A percentile compares a stretch with the other conserved stretches of the same genome.
Evolutionary conservation across 768 basidiomycete species (phyloP).

Genomic region (Suillus plorans): DNA sequence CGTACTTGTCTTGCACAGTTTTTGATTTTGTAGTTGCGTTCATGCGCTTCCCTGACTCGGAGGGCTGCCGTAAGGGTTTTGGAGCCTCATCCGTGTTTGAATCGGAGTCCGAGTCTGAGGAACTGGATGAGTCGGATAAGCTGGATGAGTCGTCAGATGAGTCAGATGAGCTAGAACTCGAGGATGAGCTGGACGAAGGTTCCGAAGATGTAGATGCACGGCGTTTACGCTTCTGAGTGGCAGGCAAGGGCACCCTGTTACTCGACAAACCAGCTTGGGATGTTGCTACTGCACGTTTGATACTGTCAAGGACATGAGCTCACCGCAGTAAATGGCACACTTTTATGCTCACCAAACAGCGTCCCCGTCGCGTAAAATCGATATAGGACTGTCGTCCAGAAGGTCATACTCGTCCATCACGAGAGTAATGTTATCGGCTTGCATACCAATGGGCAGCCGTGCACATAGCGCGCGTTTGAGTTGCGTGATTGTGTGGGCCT

Average conservation of each 20-base stretch:
- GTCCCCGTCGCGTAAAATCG: conserved; percentile 28
- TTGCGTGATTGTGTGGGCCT: conserved; percentile 8
- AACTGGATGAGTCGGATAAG: conserved; percentile 8
- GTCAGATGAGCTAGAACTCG: conserved; percentile 17
- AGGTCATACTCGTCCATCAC: conserved; percentile 30
- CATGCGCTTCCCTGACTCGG: conserved; percentile 7
- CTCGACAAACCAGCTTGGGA: neutral
- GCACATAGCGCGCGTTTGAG: conserved; percentile 23
- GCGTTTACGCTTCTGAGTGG: conserved; percentile 29
- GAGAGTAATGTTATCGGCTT: conserved; percentile 6
- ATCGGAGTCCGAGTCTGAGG: conserved; percentile 16
- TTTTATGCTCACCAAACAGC: conserved; percentile 22
- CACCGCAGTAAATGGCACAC: neutral
- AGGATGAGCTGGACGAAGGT: conserved; percentile 17
- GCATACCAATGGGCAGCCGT: conserved; percentile 6
- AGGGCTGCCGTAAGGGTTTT: conserved; percentile 15
- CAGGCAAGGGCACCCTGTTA: neutral
- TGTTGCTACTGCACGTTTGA: neutral
- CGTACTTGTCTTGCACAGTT: neutral
- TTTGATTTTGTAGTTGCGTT: conserved; percentile 5
- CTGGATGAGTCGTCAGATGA: conserved; percentile 22
- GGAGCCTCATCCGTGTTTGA: conserved; percentile 17
- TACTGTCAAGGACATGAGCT: neutral
- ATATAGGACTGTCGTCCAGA: conserved; percentile 26
- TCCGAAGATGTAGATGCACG: conserved; percentile 11